Conservation (phyloP, 2,329 filamentous ascomycete genomes). For the Microascus cirrosus region DNA sequence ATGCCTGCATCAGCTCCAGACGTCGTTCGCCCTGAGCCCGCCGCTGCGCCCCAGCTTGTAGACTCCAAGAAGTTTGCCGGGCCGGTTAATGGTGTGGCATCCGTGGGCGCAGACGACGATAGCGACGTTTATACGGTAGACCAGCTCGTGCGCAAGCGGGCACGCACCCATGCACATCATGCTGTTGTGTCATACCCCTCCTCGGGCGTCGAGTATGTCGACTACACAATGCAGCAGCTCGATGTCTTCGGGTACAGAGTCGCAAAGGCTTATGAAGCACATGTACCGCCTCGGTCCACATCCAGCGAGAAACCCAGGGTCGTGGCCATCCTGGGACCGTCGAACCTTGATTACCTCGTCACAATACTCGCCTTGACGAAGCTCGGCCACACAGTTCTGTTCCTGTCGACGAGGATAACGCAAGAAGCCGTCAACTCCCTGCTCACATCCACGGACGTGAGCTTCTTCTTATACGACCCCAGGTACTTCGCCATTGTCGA, state of each 20-base stretch:
- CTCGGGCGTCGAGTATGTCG: slow-evolving; percentile 28
- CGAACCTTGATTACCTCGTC: slow-evolving; percentile 42
- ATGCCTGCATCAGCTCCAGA: too few species aligned
- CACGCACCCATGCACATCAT: slow-evolving; percentile 17
- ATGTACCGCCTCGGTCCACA: slow-evolving; percentile 10
- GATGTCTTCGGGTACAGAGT: slow-evolving; percentile 23
- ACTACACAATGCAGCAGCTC: slow-evolving; percentile 33
- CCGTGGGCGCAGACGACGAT: slow-evolving; percentile 9
- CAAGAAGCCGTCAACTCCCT: slow-evolving; percentile 18
- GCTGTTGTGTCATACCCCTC: slow-evolving; percentile 29
- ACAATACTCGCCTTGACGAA: slow-evolving; percentile 41
- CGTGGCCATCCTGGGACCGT: slow-evolving; percentile 38
- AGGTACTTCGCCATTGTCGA: slow-evolving; percentile 12
- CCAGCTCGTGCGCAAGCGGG: slow-evolving; percentile 13
- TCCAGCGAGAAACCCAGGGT: slow-evolving; percentile 18
- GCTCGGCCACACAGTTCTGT: slow-evolving; percentile 37
- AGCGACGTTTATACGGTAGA: slow-evolving; percentile 13
- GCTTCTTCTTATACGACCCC: slow-evolving; percentile 14
- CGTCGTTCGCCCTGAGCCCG: not conserved
- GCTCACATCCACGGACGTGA: slow-evolving; percentile 13
- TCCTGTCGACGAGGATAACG: slow-evolving; percentile 22
- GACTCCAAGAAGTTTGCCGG: not conserved
- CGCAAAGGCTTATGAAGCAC: slow-evolving; percentile 13
- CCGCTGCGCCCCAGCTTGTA: not conserved
- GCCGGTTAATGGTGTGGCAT: not conserved